Evolutionary conservation across 1,284 basidiomycete species (phyloP).

Genomic region (Sporisorium reilianum): DNA sequence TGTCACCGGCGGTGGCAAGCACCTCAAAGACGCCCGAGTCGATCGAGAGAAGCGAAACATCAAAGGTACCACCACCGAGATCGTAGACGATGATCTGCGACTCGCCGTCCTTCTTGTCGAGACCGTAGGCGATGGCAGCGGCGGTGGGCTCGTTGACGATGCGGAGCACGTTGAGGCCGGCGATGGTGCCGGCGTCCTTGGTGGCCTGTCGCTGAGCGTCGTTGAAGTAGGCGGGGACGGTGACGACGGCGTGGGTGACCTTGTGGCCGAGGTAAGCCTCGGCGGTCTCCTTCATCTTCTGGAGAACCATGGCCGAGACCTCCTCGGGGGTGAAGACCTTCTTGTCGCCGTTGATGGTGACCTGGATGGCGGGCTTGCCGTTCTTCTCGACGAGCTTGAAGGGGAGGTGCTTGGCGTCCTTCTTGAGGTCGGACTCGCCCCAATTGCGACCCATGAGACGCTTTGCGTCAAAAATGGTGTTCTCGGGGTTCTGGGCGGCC

Average conservation of each 20-base stretch:
- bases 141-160: slow-evolving; percentile 99
- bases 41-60: slow-evolving; percentile 97
- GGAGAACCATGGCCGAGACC: slow-evolving; percentile 92
- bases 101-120: slow-evolving; percentile 93
- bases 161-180: slow-evolving; percentile 93
- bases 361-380: slow-evolving; percentile 69
- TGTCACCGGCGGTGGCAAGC: slow-evolving; percentile 97
- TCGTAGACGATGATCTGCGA: slow-evolving; percentile 98
- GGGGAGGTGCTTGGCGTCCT: slow-evolving; percentile 67
- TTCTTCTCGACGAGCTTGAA: slow-evolving; percentile 72
- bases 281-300: slow-evolving; percentile 99
- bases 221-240: slow-evolving; percentile 92
- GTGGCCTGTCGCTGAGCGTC: slow-evolving; percentile 99
- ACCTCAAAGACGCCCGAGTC: slow-evolving; percentile 97
- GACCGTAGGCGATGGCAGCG: slow-evolving; percentile 93
- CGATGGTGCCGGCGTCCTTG: slow-evolving; percentile 97
- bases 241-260: slow-evolving; percentile 95
- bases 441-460: slow-evolving; percentile 82
- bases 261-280: slow-evolving; percentile 96
- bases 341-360: slow-evolving; percentile 61
- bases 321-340: slow-evolving; percentile 78
- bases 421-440: slow-evolving; percentile 73
- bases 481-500: slow-evolving; percentile 81
- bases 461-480: slow-evolving; percentile 94
- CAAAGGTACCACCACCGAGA: slow-evolving; percentile 97